Conservation (phyloP, 1,284 basidiomycete genomes). For the Porogramme epimiltina region DNA sequence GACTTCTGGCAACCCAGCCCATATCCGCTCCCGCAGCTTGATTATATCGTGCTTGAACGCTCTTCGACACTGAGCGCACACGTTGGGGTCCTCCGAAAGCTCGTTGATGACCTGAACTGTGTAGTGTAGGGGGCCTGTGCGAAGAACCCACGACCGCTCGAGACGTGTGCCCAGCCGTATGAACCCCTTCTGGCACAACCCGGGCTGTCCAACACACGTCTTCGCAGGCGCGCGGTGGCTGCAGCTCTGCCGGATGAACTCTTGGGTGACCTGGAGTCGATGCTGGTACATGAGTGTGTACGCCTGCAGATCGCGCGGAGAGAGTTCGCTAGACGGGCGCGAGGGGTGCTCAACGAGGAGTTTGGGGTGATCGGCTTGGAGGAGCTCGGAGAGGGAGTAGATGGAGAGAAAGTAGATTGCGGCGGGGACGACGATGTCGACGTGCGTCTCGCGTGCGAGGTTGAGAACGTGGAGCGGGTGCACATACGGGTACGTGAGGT, state of each 20-base stretch:
- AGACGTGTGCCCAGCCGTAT: conserved; percentile 43
- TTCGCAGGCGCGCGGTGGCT: conserved; percentile 33
- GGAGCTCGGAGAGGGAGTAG: conserved; percentile 52
- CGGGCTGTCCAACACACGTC: conserved; percentile 24
- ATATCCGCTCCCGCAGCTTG: conserved; percentile 41
- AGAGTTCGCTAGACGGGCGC: conserved; percentile 47
- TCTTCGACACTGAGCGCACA: conserved; percentile 47
- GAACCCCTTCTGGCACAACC: conserved; percentile 45
- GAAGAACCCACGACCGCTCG: conserved; percentile 50
- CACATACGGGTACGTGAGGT: conserved; percentile 56
- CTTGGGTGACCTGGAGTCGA: conserved; percentile 49
- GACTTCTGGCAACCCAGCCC: conserved; percentile 50
- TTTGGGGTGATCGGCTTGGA: conserved; percentile 56
- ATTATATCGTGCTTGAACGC: conserved; percentile 45
- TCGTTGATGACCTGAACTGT: conserved; percentile 51
- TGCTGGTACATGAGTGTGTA: conserved; percentile 64
- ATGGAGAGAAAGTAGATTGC: conserved; percentile 61
- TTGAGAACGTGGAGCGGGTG: conserved; percentile 64
- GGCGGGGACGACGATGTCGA: conserved; percentile 50
- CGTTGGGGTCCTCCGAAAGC: conserved; percentile 36
- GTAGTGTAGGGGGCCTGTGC: conserved; percentile 56
- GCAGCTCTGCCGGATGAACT: conserved; percentile 50
- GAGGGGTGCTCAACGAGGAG: conserved; percentile 51
- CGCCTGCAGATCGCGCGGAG: conserved; percentile 42
- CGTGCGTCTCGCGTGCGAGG: conserved; percentile 55